These are phyloP conservation scores for Xylariaceae sp. DNA, from an alignment of 2,329 filamentous ascomycete species.

Conservation along the genomic window DNA sequence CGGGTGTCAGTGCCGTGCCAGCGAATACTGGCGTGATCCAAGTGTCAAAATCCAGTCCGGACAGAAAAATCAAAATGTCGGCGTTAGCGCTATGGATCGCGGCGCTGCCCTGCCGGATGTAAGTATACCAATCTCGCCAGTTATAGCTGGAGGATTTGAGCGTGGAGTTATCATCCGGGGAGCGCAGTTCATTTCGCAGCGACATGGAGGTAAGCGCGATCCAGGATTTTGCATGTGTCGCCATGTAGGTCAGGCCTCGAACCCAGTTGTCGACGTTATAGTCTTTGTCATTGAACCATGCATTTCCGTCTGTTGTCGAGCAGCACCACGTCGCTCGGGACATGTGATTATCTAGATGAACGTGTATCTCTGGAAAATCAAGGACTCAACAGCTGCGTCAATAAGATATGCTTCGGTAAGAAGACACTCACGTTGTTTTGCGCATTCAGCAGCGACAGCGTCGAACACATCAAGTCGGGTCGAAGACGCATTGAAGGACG, in stretches of 20 bases:
- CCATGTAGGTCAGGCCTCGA: slow-evolving; percentile 58
- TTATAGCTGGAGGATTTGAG: slow-evolving; percentile 42
- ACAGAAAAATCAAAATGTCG: slow-evolving; percentile 52
- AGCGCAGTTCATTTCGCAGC: slow-evolving; percentile 52
- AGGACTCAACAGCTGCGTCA: not conserved
- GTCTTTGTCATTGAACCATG: slow-evolving; percentile 58
- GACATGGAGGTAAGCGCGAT: slow-evolving; percentile 45
- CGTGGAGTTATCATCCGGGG: slow-evolving; percentile 35
- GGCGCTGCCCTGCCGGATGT: slow-evolving; percentile 45
- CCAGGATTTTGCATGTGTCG: slow-evolving; percentile 50
- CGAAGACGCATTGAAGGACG: slow-evolving; percentile 49
- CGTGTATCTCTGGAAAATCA: slow-evolving; percentile 40
- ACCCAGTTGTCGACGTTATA: slow-evolving; percentile 58
- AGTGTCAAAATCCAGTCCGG: slow-evolving; percentile 55
- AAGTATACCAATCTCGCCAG: slow-evolving; percentile 53
- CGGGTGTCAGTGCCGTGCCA: slow-evolving; percentile 44
- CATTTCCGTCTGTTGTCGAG: slow-evolving; percentile 49
- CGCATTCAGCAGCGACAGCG: slow-evolving; percentile 56
- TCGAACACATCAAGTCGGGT: slow-evolving; percentile 52
- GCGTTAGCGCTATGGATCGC: slow-evolving; percentile 49
- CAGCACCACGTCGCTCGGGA: slow-evolving; percentile 58
- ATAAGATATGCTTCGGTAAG: not conserved
- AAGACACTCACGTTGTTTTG: slow-evolving; percentile 36
- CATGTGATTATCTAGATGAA: slow-evolving; percentile 60
- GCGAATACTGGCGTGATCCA: slow-evolving; percentile 48